Conservation (phyloP, 768 basidiomycete species). For the Saitozyma sp. region DNA sequence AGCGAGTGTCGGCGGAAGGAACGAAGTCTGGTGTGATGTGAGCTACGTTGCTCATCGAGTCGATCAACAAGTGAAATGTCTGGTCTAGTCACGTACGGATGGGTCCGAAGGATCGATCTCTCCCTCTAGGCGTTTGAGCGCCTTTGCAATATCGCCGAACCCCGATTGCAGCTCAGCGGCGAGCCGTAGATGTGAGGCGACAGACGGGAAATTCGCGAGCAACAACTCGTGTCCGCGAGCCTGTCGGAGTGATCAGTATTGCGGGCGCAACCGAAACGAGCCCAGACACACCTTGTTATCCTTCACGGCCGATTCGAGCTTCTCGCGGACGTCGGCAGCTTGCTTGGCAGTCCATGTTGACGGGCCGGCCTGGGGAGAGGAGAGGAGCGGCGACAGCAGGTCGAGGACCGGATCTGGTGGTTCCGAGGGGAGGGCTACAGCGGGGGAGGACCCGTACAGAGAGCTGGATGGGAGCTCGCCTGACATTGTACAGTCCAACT, state of each 20-base stretch:
- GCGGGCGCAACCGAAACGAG: not conserved
- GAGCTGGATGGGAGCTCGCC: not conserved
- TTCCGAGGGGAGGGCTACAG: conserved; percentile 17
- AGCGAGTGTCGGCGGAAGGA: conserved; percentile 35
- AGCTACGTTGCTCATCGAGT: not conserved
- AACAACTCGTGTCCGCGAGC: conserved; percentile 29
- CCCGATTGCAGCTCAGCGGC: conserved; percentile 53
- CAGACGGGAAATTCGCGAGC: conserved; percentile 22
- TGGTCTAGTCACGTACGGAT: conserved; percentile 14
- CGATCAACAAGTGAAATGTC: not conserved
- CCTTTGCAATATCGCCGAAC: conserved; percentile 60
- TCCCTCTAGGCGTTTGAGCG: conserved; percentile 66
- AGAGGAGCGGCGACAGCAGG: conserved; percentile 26
- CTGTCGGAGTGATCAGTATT: conserved; percentile 7
- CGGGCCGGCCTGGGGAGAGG: conserved; percentile 10
- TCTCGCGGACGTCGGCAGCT: conserved; percentile 48
- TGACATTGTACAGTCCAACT: too few species aligned
- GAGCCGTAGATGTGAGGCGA: conserved; percentile 72
- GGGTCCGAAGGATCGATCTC: conserved; percentile 27
- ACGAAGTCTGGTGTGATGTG: conserved; percentile 27
- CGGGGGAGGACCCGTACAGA: too few species aligned
- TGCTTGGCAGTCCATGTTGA: conserved; percentile 23
- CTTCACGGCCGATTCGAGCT: conserved; percentile 70
- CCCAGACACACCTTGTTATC: conserved; percentile 64
- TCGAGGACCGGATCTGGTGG: conserved; percentile 28